These are phyloP conservation scores for Blakeslea trispora DNA, from an alignment of 371 early-diverging fungal genomes.

Conservation along the genomic window DNA sequence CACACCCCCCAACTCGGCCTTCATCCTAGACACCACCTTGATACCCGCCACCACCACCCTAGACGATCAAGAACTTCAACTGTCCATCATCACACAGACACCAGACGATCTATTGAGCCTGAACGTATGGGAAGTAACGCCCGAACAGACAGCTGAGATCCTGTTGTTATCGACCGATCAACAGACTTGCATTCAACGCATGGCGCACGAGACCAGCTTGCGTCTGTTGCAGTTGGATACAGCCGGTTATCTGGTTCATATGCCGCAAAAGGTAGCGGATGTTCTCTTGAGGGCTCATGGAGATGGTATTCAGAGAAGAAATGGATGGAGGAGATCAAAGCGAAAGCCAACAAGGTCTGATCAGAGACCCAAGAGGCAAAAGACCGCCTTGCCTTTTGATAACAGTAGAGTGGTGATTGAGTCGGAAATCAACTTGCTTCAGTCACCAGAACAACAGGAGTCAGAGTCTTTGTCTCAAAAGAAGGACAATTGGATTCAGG, in stretches of 20 bases:
- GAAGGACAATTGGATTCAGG: too few relatives aligned
- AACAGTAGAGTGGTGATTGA: too few relatives aligned
- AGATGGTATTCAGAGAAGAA: neutral
- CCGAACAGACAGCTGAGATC: neutral
- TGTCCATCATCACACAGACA: neutral
- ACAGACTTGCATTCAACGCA: neutral
- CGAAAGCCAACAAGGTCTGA: too few relatives aligned
- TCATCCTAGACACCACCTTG: neutral
- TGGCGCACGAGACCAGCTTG: neutral
- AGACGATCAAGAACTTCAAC: neutral
- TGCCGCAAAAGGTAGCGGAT: neutral
- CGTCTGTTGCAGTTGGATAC: neutral
- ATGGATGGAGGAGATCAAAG: neutral
- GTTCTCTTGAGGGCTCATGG: neutral
- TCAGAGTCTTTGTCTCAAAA: too few relatives aligned
- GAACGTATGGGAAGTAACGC: constrained; percentile 5
- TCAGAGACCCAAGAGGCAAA: too few relatives aligned
- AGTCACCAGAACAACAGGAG: too few relatives aligned
- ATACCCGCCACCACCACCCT: neutral
- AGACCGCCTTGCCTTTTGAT: too few relatives aligned
- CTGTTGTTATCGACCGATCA: neutral
- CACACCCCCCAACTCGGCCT: constrained; percentile 3
- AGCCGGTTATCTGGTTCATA: neutral
- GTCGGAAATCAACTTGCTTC: too few relatives aligned
- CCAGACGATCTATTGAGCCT: neutral